Evolutionary conservation across 257 asterid genomes (phyloP).

Genomic region (Solanum tacnaense): DNA sequence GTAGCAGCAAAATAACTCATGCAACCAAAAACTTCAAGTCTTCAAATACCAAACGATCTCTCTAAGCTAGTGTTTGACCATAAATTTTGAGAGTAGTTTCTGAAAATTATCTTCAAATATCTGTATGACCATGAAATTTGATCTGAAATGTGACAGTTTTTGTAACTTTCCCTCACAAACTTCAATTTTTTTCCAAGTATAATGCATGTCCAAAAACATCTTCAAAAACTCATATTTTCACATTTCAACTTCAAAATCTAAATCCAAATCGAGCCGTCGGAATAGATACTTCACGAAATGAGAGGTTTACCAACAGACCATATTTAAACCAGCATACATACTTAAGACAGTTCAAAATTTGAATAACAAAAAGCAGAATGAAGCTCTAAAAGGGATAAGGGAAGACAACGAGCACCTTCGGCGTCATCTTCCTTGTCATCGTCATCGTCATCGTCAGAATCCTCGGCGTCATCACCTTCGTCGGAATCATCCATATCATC

Average conservation of each 20-base stretch:
- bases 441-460: constrained; percentile 61
- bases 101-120: not conserved
- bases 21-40: not conserved
- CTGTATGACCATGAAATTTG: not conserved
- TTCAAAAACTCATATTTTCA: not conserved
- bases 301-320: not conserved
- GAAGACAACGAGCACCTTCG: constrained; percentile 22
- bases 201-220: not conserved
- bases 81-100: not conserved
- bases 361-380: not conserved
- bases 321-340: not conserved
- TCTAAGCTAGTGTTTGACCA: not conserved
- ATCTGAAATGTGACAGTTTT: not conserved
- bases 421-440: constrained; percentile 48
- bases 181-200: not conserved
- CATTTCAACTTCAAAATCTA: not conserved
- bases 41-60: not conserved
- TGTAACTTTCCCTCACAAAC: not conserved
- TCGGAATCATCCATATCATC: constrained; percentile 37
- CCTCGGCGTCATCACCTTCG: constrained; percentile 49
- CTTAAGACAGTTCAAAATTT: not conserved
- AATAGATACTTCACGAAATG: not conserved
- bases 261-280: not conserved
- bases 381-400: not conserved
- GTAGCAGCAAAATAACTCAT: not conserved